Base-by-base conservation (phyloP, 2,329 filamentous ascomycete species). In the Fusarium buxicola region DNA sequence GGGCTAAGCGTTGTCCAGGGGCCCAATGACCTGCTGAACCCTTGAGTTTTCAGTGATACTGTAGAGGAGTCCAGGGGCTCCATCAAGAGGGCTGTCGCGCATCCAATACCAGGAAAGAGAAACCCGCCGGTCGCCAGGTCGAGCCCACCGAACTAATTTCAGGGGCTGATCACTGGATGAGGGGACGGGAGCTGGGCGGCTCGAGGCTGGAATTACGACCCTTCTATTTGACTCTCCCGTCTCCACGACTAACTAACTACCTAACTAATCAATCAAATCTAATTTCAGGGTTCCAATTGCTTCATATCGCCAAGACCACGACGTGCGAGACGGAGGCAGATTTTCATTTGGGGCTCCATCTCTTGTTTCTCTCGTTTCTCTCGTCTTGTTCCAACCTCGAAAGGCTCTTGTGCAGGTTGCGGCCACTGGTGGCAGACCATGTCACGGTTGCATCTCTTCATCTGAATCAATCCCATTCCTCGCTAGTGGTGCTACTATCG, bases 381-480 rank as follows among this genome's bases (percentile, higher is more conserved):
- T 38, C 10, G 25, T 24, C 24, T 45, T 35, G 25, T 28, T 28
- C 25, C 58, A 43, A 35, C 49, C 31, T 4, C 21, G 9, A 57
- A 39, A 47, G 38, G 28, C 50, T 57, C 56, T 36, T 45, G 38
- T 30, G 43, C 47, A 34, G 45, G 46, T 65, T 54, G 47, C 53
- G 45, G 45, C 51, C 53, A 61, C 58, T 39, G 41, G 46, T 59
- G 73, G 72, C 71, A 74, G 73, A 74, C 74, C 74, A 78, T 79
- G 78, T 78, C 76, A 79, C 73, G 69, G 71, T 70, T 67, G 51
- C 65, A 62, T 55, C 51, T 53, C 36, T 45, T 16, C 54, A 36
- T 69, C 41, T 68, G 55, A 70, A 70, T 47, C 58, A 60, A 50
- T 50, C 40, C 38, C 52, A 34, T 49, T 51, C 15, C 38, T 39